These are phyloP conservation scores for Liquidambar formosana DNA, from an alignment of 164 flowering plant species.

Conservation along the genomic window DNA sequence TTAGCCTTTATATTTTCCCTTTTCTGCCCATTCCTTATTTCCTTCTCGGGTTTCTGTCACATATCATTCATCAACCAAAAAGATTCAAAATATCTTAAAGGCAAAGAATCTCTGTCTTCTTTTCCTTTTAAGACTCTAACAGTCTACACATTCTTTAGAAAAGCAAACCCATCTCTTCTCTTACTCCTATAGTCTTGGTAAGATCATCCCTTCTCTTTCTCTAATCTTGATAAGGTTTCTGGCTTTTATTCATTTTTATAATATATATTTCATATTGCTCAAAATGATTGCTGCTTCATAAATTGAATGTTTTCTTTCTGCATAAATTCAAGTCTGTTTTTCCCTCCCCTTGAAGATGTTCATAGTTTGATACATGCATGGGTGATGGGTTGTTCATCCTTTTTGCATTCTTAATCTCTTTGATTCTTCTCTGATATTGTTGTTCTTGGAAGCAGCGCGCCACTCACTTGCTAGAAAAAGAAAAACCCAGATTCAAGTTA, in stretches of 20 bases:
- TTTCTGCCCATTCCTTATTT: background rate
- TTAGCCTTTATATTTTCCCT: background rate
- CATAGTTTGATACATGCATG: background rate
- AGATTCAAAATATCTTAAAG: background rate
- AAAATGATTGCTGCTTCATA: background rate
- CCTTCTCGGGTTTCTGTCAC: background rate
- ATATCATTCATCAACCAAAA: background rate
- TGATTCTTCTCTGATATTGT: too few species aligned
- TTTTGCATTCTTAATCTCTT: background rate
- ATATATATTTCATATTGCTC: background rate
- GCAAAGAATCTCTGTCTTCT: background rate
- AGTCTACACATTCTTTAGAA: background rate
- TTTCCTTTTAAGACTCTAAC: background rate
- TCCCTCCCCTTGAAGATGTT: background rate
- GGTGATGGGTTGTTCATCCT: background rate
- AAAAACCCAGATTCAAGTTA: too few species aligned
- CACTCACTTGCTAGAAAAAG: too few species aligned
- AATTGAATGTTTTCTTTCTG: background rate
- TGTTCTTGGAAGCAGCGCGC: too few species aligned
- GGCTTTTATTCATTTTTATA: background rate
- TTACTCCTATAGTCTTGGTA: background rate
- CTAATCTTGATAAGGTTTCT: background rate
- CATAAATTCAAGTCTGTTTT: background rate
- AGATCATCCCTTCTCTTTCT: background rate
- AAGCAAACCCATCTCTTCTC: background rate